Percentiles rank a stretch among this genome's conserved stretches.
Evolutionary conservation across 805 yeast species (phyloP).

Genomic region (Sporopachydermia quercuum): DNA sequence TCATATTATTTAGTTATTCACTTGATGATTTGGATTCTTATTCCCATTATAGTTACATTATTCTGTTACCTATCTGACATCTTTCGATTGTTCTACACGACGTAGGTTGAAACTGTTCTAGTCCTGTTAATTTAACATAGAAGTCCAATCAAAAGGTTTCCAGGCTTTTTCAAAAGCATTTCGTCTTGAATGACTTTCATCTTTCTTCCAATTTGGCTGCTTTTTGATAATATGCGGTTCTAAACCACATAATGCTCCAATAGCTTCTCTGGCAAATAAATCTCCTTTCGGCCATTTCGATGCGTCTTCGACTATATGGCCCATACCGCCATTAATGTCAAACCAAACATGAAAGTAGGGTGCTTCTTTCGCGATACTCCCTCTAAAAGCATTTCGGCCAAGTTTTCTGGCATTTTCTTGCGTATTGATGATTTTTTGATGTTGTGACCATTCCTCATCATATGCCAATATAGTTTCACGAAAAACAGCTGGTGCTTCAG

Average conservation of each 20-base stretch:
- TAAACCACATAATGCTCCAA: slow-evolving; percentile 29
- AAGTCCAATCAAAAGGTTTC: slow-evolving; percentile 22
- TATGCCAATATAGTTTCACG: slow-evolving; percentile 24
- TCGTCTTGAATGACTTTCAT: slow-evolving; percentile 15
- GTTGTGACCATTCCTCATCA: slow-evolving; percentile 25
- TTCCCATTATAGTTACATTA: too few species aligned
- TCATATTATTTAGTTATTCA: too few species aligned
- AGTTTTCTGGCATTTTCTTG: slow-evolving; percentile 11
- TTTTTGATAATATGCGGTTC: slow-evolving; percentile 22
- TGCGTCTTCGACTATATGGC: slow-evolving; percentile 31
- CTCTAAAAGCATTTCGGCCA: slow-evolving; percentile 17
- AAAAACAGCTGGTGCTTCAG: slow-evolving; percentile 26
- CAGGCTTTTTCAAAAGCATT: slow-evolving; percentile 21
- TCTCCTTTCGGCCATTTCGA: slow-evolving; percentile 32
- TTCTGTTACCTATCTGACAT: too few species aligned
- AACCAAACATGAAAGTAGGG: slow-evolving; percentile 39
- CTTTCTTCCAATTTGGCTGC: slow-evolving; percentile 17
- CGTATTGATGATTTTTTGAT: slow-evolving; percentile 26
- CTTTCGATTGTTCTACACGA: too few species aligned
- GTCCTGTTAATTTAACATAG: slow-evolving; percentile 4
- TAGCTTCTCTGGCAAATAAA: slow-evolving; percentile 27
- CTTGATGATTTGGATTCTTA: too few species aligned
- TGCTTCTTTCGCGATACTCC: slow-evolving; percentile 29
- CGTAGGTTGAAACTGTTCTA: too few species aligned
- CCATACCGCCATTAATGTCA: slow-evolving; percentile 30